Evolutionary conservation across 306 rosid species (phyloP), one percentile per base, ranked within the genome.

Genomic region (Sesbania bispinosa): DNA sequence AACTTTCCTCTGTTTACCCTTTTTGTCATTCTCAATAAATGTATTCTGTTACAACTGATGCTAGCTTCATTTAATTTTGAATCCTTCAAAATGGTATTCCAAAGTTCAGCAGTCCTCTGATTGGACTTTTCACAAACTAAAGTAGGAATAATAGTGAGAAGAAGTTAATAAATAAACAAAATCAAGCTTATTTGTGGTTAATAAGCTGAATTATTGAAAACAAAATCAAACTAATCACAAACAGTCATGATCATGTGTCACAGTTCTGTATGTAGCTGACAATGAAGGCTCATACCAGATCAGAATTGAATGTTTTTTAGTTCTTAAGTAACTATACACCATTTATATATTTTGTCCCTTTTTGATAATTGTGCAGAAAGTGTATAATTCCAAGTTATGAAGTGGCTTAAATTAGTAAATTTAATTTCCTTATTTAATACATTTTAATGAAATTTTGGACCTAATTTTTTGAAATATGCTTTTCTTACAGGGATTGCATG

Each of bases 1-100:
- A 30, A 52, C 62, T 69, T 70, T 30, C 62, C 61, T 51, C 61
- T 42, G 7, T 52, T 62, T 71, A 2, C 81, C 63, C 26, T 53
- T 62, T 80, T 63, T 35, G 75, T 69, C 77, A 33, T 54, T 55
- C 39, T 15, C 74, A 76, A 29, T 85, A 61, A 85, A 76, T 85
- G 75, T 41, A 42, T 74, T 65, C 75, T 83, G 82, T 77, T 79
- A 52, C 77, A 62, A 55, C 30, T 71, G 46, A 62, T 76, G 69
- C 18, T 67, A 71, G 29, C 69, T 74, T 70, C 79, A 74, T 78
- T 73, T 62, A 83, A 64, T 76, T n/a, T 78, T 47, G 26, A 24
- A 35, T 64, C 33, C 4, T 50, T 4, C 24, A 75, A 54, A 55
- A 72, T 78, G 23, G 70, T 43, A 62, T 69, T 69, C 7, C 66